Evolutionary conservation across 2,329 filamentous ascomycete genomes (phyloP).

Genomic region (Aureobasidium melanogenum): DNA sequence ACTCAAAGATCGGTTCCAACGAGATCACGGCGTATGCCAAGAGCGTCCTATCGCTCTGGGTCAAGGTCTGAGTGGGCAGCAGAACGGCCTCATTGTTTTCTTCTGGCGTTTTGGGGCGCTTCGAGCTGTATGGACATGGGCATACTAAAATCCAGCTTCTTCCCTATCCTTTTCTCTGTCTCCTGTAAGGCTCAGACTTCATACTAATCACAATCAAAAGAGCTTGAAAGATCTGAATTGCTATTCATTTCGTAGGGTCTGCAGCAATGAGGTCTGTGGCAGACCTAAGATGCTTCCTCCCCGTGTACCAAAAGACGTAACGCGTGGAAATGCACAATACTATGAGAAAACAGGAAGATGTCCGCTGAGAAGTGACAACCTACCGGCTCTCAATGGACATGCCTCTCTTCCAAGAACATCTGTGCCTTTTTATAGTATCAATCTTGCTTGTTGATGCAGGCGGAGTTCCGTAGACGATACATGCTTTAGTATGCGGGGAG

Average conservation of each 20-base stretch:
- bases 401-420: too few species aligned
- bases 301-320: too few species aligned
- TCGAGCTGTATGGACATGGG: not conserved
- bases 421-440: too few species aligned
- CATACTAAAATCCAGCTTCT: constrained; percentile 3
- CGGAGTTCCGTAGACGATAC: too few species aligned
- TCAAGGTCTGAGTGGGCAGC: constrained; percentile 35
- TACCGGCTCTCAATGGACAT: too few species aligned
- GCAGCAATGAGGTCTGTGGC: not conserved
- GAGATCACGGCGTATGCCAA: constrained; percentile 97
- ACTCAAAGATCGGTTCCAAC: constrained; percentile 86
- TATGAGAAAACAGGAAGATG: too few species aligned
- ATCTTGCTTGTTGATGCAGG: too few species aligned
- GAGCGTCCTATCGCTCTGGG: constrained; percentile 40
- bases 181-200: not conserved
- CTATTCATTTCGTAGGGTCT: not conserved
- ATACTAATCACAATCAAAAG: not conserved
- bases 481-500: too few species aligned
- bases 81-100: not conserved
- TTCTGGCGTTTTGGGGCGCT: not conserved
- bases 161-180: not conserved
- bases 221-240: not conserved
- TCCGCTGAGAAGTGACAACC: too few species aligned
- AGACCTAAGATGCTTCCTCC: not conserved
- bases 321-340: too few species aligned